Evolutionary conservation across 2,329 filamentous ascomycete species (phyloP).

Genomic region (Dothiorella sarmentorum): DNA sequence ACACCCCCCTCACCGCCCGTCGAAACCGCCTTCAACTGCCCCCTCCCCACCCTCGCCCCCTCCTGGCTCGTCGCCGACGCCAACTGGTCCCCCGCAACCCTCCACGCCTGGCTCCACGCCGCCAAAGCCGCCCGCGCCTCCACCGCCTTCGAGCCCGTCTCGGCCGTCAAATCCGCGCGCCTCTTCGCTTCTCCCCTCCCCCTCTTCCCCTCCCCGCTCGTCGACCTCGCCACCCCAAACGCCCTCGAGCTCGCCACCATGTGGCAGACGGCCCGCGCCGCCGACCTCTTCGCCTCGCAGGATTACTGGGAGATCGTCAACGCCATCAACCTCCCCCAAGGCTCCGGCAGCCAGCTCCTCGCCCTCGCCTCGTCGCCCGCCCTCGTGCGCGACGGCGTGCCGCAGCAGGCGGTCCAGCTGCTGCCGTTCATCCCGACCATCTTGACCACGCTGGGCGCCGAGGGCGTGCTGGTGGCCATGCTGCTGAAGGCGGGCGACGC

Average conservation of each 20-base stretch:
- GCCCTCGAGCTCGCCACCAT: constrained; percentile 76
- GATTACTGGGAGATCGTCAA: constrained; percentile 81
- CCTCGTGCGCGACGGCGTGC: constrained; percentile 76
- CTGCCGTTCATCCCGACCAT: constrained; percentile 85
- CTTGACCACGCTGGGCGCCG: constrained; percentile 74
- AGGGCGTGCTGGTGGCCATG: constrained; percentile 72
- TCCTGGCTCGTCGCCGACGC: constrained; percentile 74
- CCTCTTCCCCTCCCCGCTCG: constrained; percentile 53
- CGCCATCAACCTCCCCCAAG: constrained; percentile 68
- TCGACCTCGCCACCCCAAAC: constrained; percentile 80
- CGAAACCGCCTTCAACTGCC: constrained; percentile 40
- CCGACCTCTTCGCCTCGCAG: constrained; percentile 64
- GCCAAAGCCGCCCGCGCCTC: constrained; percentile 55
- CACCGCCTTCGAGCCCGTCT: constrained; percentile 87
- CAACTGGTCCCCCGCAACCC: constrained; percentile 70
- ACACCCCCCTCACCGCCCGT: constrained; percentile 25
- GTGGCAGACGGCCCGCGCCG: constrained; percentile 64
- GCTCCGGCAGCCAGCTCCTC: constrained; percentile 67
- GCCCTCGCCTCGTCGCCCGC: constrained; percentile 61
- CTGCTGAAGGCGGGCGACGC: constrained; percentile 66
- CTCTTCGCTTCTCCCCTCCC: constrained; percentile 53
- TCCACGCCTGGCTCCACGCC: constrained; percentile 65
- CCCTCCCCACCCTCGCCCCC: constrained; percentile 57
- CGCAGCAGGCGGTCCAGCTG: constrained; percentile 78
- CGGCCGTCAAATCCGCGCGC: constrained; percentile 69